Base-by-base conservation (phyloP, 768 basidiomycete genomes). In the Naganishia friedmannii region DNA sequence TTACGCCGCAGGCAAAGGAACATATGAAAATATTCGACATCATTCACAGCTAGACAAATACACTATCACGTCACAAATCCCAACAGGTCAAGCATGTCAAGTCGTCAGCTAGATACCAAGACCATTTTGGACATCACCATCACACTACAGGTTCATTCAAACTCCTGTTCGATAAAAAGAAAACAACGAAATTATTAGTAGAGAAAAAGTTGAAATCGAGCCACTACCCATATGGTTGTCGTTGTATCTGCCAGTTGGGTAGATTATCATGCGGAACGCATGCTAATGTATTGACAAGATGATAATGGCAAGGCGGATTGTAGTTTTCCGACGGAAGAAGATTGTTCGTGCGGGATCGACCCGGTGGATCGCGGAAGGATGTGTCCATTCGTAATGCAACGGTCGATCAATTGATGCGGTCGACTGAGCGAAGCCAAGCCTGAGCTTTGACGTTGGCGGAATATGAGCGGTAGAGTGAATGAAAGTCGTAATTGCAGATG, bases 171-270 rank as follows among this genome's bases (percentile, higher is more conserved):
- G n/a, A n/a, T n/a, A n/a, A n/a, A 17, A 26, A 17, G 60, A 63
- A 26, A 42, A 63, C 8, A 26, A 45, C 23, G 17, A 21, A 32
- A 31, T 29, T 7, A 63, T 63, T 63, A 63, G 60, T 63, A 1
- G n/a, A 58, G n/a, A 58, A 23, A 26, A 10, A 45, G 60, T 26
- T 51, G 60, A 63, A 63, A 63, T n/a, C 60, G 60, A 63, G 60
- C 60, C 60, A 63, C 60, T 63, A 63, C 60, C 60, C 23, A 23
- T 34, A 63, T 63, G 60, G 60, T 63, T 63, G 60, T 63, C 60
- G 39, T 58, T 34, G 57, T n/a, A 3, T 21, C 2, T 42, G n/a
- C 34, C n/a, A 21, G 15, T 4, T 34, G n/a, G n/a, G 6, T 39
- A 19, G 37, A 37, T 39, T 7, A 58, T 21, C 29, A 34, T 31